Conservation (phyloP, 2,329 filamentous ascomycete species). For the Aspergillus tamarii region DNA sequence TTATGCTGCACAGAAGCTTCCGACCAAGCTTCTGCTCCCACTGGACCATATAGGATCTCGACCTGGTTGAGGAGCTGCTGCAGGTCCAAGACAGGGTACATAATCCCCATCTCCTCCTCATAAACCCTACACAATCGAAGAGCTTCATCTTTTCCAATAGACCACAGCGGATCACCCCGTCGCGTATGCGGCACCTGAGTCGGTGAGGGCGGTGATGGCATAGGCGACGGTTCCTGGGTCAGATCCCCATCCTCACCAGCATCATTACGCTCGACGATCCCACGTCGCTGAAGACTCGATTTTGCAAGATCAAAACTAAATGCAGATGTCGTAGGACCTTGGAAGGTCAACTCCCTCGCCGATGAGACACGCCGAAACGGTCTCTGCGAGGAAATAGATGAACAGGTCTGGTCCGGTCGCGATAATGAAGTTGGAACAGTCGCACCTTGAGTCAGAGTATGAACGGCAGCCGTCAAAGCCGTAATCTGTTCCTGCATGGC, state of each 20-base stretch:
- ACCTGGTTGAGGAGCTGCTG: conserved; percentile 70
- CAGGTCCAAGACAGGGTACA: conserved; percentile 83
- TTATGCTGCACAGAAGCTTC: conserved; percentile 1
- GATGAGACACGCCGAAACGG: conserved; percentile 21
- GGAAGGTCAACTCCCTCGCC: conserved; percentile 67
- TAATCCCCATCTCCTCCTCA: conserved; percentile 85
- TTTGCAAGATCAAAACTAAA: conserved; percentile 86
- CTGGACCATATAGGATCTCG: conserved; percentile 58
- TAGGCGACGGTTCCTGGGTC: conserved; percentile 41
- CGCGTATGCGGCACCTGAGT: background rate
- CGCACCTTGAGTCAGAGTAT: conserved; percentile 58
- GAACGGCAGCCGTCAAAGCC: conserved; percentile 71
- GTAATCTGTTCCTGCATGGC: conserved; percentile 70
- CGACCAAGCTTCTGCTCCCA: conserved; percentile 10
- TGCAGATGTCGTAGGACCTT: conserved; percentile 79
- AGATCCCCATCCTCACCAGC: conserved; percentile 61
- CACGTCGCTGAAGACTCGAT: conserved; percentile 82
- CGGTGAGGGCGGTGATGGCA: conserved; percentile 32
- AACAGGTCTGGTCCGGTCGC: conserved; percentile 14
- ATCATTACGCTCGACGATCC: conserved; percentile 64
- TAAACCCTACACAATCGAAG: conserved; percentile 76
- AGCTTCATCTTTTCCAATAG: conserved; percentile 74
- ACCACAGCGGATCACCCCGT: conserved; percentile 72
- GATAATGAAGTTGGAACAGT: conserved; percentile 13
- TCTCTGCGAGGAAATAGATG: conserved; percentile 12